Base-by-base conservation (phyloP, 225 moss, liverwort and hornwort species). In the Pseudisothecium myosuroides region DNA sequence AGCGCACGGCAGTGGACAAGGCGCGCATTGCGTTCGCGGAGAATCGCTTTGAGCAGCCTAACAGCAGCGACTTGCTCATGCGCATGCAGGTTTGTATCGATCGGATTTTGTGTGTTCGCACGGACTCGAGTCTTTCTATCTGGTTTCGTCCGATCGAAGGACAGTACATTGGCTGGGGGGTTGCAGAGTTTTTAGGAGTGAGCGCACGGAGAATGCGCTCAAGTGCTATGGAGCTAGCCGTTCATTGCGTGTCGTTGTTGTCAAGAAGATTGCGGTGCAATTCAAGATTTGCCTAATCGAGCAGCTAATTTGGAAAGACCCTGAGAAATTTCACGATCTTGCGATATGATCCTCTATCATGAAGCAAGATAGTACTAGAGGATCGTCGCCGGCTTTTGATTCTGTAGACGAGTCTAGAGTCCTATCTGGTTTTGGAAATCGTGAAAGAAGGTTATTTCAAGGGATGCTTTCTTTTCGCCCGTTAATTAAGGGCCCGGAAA, bases 11-110 rank as follows among this genome's bases (percentile, higher is more conserved):
- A 16, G 88, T 97, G 73, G 95, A 97, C 27, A 93, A 96, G 47
- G 98, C 95, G 26, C 96, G 98, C n/a, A 76, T 77, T 31, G 55
- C 64, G 45, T 98, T 90, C 83, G 76, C 90, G 11, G 82, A 93
- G 69, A 93, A 93, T 90, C 96, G 96, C 29, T 93, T 93, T 73
- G 94, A 97, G 86, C 90, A 93, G 82, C 93, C 91, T 36, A 96
- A 97, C 82, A 97, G 98, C 91, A 90, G 96, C 81, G 97, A 98
- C 91, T 79, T 96, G 80, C 89, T 96, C 68, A 96, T 98, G 97
- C 96, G 98, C 81, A 79, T 95, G 85, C 97, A 98, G 85, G 98
- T 95, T 84, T 76, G 91, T 62, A 58, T 82, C 63, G 41, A 68
- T 41, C 55, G 41, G 31, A 58, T 37, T 43, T 88, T 78, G 17